phyloP scores from a whole-genome alignment of 257 asterid species.

The Handroanthus guayacan region DNA sequence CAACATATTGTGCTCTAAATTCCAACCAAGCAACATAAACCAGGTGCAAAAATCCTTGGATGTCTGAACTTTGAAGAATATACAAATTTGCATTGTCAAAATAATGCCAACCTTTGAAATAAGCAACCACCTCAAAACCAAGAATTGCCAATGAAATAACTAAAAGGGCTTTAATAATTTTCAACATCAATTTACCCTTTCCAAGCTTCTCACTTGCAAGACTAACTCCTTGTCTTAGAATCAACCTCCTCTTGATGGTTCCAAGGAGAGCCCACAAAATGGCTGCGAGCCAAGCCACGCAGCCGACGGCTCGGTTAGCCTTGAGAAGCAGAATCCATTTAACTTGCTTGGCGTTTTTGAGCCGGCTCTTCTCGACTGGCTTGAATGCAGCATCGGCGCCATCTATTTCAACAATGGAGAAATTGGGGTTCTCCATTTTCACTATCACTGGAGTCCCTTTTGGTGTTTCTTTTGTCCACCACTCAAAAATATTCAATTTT shows the following conservation, averaged over 20 bases:
- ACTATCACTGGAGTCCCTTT: slow-evolving; percentile 69
- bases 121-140: slow-evolving; percentile 59
- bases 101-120: slow-evolving; percentile 60
- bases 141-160: slow-evolving; percentile 46
- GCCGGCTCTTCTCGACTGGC: slow-evolving; percentile 66
- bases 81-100: slow-evolving; percentile 46
- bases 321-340: slow-evolving; percentile 69
- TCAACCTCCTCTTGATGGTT: slow-evolving; percentile 53
- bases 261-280: slow-evolving; percentile 51
- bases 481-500: slow-evolving; percentile 55
- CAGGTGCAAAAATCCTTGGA: slow-evolving; percentile 49
- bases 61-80: slow-evolving; percentile 46
- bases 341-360: slow-evolving; percentile 72
- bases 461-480: slow-evolving; percentile 54
- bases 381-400: slow-evolving; percentile 74
- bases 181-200: slow-evolving; percentile 52
- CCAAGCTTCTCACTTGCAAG: slow-evolving; percentile 73
- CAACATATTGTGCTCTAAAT: slow-evolving; percentile 51
- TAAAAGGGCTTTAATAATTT: slow-evolving; percentile 47
- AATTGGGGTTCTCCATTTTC: slow-evolving; percentile 70
- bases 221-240: slow-evolving; percentile 54
- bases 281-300: slow-evolving; percentile 62
- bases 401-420: slow-evolving; percentile 73
- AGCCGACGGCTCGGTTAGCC: slow-evolving; percentile 75
- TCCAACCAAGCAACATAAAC: slow-evolving; percentile 64